Percentiles rank a stretch among this genome's conserved stretches.
Conservation (phyloP, 2,329 filamentous ascomycete species). For the Fusarium clavum region DNA sequence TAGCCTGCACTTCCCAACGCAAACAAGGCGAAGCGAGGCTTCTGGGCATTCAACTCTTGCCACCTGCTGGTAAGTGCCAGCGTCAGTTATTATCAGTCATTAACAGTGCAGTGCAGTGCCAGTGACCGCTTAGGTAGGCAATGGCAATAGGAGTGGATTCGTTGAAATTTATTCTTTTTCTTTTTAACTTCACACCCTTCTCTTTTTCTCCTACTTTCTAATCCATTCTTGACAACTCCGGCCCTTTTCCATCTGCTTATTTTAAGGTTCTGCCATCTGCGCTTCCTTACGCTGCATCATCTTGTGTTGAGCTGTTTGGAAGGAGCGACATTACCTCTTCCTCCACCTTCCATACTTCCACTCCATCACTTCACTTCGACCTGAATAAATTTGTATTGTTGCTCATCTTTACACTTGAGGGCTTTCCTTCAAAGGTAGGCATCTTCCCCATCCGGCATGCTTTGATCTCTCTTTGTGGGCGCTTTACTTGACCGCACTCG, state of each 20-base stretch:
- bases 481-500: background rate
- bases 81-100: background rate
- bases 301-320: slow-evolving; percentile 11
- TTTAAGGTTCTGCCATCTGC: background rate
- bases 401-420: background rate
- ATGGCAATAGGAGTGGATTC: background rate
- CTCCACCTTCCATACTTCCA: background rate
- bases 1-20: background rate
- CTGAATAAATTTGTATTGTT: background rate
- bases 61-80: slow-evolving; percentile 14
- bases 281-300: slow-evolving; percentile 7
- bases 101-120: background rate
- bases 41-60: background rate
- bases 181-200: background rate
- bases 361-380: background rate
- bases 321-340: slow-evolving; percentile 12
- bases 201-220: background rate
- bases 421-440: slow-evolving; percentile 25
- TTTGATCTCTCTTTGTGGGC: background rate
- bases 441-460: background rate
- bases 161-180: background rate
- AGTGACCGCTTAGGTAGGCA: background rate
- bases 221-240: background rate
- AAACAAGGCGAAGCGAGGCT: background rate
- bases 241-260: background rate